Evolutionary conservation across 768 basidiomycete genomes (phyloP), one percentile per base, ranked within the genome.

Genomic region (Rhizopogon roseolus): DNA sequence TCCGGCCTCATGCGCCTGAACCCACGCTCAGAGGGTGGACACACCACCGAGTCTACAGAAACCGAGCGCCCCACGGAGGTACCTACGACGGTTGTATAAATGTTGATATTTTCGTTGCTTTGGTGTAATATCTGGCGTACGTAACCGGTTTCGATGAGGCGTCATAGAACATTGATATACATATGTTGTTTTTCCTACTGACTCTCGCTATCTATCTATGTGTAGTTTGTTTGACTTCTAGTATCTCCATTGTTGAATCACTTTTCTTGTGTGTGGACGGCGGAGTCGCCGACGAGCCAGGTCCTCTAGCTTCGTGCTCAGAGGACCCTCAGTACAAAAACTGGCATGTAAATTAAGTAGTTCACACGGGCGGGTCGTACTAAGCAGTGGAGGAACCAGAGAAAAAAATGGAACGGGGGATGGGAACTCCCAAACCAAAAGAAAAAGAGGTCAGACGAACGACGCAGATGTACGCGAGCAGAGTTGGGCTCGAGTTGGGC

Each of bases 1-100:
- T 62, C 67, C 5, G 58, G 61, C 41, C 45, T 69, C 27, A 32
- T 56, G 28, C 68, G 69, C 25, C 17, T 50, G 38, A 70, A 52
- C 32, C 54, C 70, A 3, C 65, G 63, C 32, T 16, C 41, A 13
- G 67, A 70, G 29, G 50, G 52, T 14, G 62, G 62, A 13, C 17
- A 41, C 14, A 22, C 41, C 22, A n/a, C 54, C 17, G 54, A 44
- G 46, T 14, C 69, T 1, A 57, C 66, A 17, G 67, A 70, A 28
- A 57, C 62, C 10, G 66, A 66, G 32, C 68, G 60, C 17, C 66
- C 62, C 5, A 19, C 40, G 10, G 55, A 49, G 38, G 46, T 57
- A 4, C 41, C 56, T 3, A 37, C 27, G 1, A 22, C 32, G 7
- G 28, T 50, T 19, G 56, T 52, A 17, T 59, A 45, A 29, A 34